Base-by-base conservation (phyloP, 441 rosid species). In the Pelargonium cotyledonis region DNA sequence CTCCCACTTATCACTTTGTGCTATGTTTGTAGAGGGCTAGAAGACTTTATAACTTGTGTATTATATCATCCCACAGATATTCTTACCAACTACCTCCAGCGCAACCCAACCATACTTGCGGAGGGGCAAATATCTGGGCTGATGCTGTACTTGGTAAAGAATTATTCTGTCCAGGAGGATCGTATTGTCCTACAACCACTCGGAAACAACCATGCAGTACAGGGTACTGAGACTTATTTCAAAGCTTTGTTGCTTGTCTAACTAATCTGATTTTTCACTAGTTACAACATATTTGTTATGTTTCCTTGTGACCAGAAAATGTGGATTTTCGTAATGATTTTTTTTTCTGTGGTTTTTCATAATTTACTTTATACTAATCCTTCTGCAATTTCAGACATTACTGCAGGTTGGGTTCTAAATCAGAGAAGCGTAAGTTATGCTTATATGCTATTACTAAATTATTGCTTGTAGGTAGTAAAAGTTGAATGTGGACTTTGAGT, bases 41-140 rank as follows among this genome's bases (percentile, higher is more conserved):
- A 23, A 0, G 2, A 23, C 26, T 23, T 23, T 2, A 26, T 26
- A 26, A 26, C 31, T 26, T 26, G 31, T 26, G 2, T 21, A 46
- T 19, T 55, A 18, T 55, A 55, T 16, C 61, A 55, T 55, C 31
- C 69, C 84, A 70, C 86, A 92, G 99, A 80, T 94, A 94, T 70
- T 75, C 68, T 65, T 94, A 94, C 79, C 99, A 87, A 60, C 76
- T 86, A 68, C 90, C 97, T 49, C 83, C 89, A 0, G 90, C 86
- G 72, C 12, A 68, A 74, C 84, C 79, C 21, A 88, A 88, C 80
- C 96, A 86, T 73, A 85, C 90, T 15, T 94, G 99, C 80, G 97
- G 99, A 47, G 97, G 99, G 63, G 97, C 99, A 67, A 84, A 94
- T 68, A 70, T 87, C 67, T 94, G 99, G 99, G 88, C 94, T 4